Evolutionary conservation across 352 stramenopile species (phyloP).

Genomic region (Phytophthora citricola): DNA sequence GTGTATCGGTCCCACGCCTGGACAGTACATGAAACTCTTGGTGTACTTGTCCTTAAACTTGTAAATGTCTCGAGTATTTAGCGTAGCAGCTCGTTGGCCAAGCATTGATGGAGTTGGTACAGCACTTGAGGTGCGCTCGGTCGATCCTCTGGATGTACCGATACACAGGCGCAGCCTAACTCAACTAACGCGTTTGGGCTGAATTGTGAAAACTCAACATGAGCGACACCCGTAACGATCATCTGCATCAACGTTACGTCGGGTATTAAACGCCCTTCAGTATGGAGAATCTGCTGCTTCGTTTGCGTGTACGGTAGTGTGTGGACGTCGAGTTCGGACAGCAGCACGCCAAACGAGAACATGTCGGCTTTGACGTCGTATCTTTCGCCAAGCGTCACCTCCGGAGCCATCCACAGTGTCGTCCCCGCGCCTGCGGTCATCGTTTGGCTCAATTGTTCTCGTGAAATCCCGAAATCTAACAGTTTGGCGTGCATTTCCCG

Average conservation of each 20-base stretch:
- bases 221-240: slow-evolving; percentile 15
- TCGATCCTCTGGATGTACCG: not conserved
- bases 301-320: slow-evolving; percentile 50
- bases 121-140: slow-evolving; percentile 32
- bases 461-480: slow-evolving; percentile 68
- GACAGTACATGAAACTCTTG: too few species aligned
- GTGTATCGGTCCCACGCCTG: too few species aligned
- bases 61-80: too few species aligned
- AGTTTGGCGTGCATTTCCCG: slow-evolving; percentile 55
- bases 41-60: too few species aligned
- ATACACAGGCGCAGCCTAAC: not conserved
- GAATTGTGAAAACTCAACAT: slow-evolving; percentile 22
- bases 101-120: slow-evolving; percentile 23
- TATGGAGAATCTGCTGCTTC: slow-evolving; percentile 31
- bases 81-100: too few species aligned
- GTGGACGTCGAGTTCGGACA: slow-evolving; percentile 53
- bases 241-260: slow-evolving; percentile 24
- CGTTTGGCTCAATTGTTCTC: slow-evolving; percentile 46
- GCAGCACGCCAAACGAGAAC: slow-evolving; percentile 37
- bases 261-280: slow-evolving; percentile 5
- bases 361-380: slow-evolving; percentile 27
- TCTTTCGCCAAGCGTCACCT: slow-evolving; percentile 25
- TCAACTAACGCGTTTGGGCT: slow-evolving; percentile 9
- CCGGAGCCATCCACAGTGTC: slow-evolving; percentile 25
- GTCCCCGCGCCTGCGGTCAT: slow-evolving; percentile 31